Percentiles rank a stretch among this genome's conserved stretches.
phyloP scores from a whole-genome alignment of 169 alveolate genomes.

The Cryptosporidium felis region DNA sequence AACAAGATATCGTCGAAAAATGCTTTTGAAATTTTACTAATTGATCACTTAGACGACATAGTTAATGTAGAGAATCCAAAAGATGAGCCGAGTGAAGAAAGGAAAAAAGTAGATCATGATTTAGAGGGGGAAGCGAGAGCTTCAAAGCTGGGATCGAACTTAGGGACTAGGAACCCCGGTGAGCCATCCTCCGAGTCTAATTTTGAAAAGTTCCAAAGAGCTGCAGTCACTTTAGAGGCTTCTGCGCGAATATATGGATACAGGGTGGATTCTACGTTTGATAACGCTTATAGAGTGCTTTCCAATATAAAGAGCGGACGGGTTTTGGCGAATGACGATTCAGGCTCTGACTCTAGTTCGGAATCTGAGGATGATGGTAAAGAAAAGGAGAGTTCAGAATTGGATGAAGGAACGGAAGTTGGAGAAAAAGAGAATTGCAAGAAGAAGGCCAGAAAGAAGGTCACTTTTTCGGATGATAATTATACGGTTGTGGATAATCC shows the following conservation, averaged over 20 bases:
- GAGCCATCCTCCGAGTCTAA: not conserved
- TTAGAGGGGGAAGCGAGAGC: not conserved
- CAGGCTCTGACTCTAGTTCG: not conserved
- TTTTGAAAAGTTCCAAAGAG: slow-evolving; percentile 58
- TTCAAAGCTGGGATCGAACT: not conserved
- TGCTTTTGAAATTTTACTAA: slow-evolving; percentile 84
- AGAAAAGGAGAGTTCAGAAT: not conserved
- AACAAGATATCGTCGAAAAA: slow-evolving; percentile 83
- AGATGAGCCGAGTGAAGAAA: not conserved
- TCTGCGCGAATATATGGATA: slow-evolving; percentile 70
- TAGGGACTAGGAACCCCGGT: not conserved
- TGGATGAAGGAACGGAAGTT: not conserved
- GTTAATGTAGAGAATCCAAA: slow-evolving; percentile 59
- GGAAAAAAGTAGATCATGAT: not conserved
- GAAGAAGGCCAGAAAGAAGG: not conserved
- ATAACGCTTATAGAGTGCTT: slow-evolving; percentile 51
- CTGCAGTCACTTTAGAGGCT: slow-evolving; percentile 68
- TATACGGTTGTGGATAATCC: slow-evolving; percentile 12
- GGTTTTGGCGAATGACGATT: not conserved
- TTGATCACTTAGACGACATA: slow-evolving; percentile 84
- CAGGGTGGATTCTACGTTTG: slow-evolving; percentile 65
- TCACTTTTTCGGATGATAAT: not conserved
- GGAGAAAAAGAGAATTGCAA: not conserved
- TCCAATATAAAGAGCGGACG: slow-evolving; percentile 52
- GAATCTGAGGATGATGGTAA: slow-evolving; percentile 5